phyloP scores from a whole-genome alignment of 2,329 filamentous ascomycete species.

The Berkeleyomyces basicola region DNA sequence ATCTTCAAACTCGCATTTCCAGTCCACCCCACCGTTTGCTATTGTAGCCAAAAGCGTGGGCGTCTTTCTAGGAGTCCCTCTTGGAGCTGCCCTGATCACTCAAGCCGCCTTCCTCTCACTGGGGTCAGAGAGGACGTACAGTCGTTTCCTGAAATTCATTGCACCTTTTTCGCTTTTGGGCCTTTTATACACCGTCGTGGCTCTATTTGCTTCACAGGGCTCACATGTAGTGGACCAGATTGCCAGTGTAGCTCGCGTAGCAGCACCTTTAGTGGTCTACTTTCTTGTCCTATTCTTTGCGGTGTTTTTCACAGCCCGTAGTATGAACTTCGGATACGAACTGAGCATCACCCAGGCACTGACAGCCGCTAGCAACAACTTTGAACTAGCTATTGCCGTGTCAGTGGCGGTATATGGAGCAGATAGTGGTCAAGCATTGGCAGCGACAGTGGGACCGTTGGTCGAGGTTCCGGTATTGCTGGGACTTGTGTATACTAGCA shows the following conservation, averaged over 20 bases:
- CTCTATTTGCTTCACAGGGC: slow-evolving; percentile 74
- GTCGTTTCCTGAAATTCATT: slow-evolving; percentile 50
- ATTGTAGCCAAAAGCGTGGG: slow-evolving; percentile 65
- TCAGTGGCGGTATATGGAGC: slow-evolving; percentile 67
- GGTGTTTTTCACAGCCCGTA: slow-evolving; percentile 45
- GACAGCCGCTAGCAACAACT: slow-evolving; percentile 83
- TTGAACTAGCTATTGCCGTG: slow-evolving; percentile 80
- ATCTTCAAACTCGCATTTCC: slow-evolving; percentile 36
- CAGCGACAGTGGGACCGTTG: slow-evolving; percentile 67
- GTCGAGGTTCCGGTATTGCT: slow-evolving; percentile 76
- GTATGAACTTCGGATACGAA: slow-evolving; percentile 58
- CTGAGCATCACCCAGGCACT: slow-evolving; percentile 65
- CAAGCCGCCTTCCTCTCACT: slow-evolving; percentile 22
- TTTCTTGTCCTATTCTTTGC: slow-evolving; percentile 58
- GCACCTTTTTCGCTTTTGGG: slow-evolving; percentile 66
- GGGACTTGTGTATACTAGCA: slow-evolving; percentile 58
- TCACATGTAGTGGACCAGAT: slow-evolving; percentile 64
- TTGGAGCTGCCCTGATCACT: slow-evolving; percentile 64
- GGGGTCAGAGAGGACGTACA: not conserved
- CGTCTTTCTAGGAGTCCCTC: slow-evolving; percentile 70
- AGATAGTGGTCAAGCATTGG: slow-evolving; percentile 62
- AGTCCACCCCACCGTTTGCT: slow-evolving; percentile 33
- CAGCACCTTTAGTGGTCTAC: slow-evolving; percentile 67
- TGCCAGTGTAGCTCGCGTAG: slow-evolving; percentile 64
- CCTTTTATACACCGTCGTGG: slow-evolving; percentile 70